Evolutionary conservation across 139 green algal genomes (phyloP).

Genomic region (Limnomonas spitsbergensis): DNA sequence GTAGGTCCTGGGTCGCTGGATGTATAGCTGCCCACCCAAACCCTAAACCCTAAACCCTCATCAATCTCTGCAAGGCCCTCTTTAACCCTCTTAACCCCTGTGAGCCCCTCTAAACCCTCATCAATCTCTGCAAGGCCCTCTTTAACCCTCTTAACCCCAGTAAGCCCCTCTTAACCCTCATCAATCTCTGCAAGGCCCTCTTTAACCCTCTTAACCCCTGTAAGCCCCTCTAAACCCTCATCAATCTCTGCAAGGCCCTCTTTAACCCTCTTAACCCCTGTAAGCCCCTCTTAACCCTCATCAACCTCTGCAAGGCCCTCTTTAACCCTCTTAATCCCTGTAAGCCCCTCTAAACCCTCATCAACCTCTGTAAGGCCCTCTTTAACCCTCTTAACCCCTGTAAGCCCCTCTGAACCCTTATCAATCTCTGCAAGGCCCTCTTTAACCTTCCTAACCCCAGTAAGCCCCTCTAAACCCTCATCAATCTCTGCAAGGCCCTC

Average conservation of each 20-base stretch:
- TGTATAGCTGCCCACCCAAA: not conserved
- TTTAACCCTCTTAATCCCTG: too few relatives aligned
- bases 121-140: not conserved
- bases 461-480: too few relatives aligned
- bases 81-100: not conserved
- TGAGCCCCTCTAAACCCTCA: not conserved
- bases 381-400: too few relatives aligned
- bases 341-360: too few relatives aligned
- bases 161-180: not conserved
- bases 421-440: too few relatives aligned
- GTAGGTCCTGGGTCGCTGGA: conserved; percentile 21
- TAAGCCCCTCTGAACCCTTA: too few relatives aligned
- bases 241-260: not conserved
- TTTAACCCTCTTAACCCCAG: not conserved
- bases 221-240: too few relatives aligned
- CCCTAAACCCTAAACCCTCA: not conserved
- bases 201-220: not conserved
- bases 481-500: too few relatives aligned
- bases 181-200: not conserved
- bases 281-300: not conserved
- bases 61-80: not conserved
- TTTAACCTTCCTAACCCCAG: too few relatives aligned
- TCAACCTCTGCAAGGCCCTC: too few relatives aligned
- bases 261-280: too few relatives aligned
- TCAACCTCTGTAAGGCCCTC: too few relatives aligned